Evolutionary conservation across 1,284 basidiomycete species (phyloP).

Genomic region (Ceratobasidium papillatum): DNA sequence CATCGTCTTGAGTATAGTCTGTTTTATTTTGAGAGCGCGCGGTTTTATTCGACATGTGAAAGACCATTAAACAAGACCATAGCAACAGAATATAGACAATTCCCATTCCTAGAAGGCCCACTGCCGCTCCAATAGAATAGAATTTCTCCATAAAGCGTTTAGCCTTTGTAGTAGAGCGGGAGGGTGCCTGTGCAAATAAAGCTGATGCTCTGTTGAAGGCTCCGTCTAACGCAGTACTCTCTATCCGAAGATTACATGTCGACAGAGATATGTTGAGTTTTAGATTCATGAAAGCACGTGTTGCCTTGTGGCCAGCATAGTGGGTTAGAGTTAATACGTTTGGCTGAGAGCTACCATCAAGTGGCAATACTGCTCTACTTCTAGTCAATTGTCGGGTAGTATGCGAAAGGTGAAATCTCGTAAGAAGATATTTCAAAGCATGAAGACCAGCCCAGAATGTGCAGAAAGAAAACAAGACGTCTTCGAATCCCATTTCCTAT

Average conservation of each 20-base stretch:
- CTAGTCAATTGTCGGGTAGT: slow-evolving; percentile 27
- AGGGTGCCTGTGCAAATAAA: slow-evolving; percentile 1
- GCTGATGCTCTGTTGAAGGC: slow-evolving; percentile 46
- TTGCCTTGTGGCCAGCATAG: slow-evolving; percentile 16
- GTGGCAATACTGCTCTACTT: slow-evolving; percentile 23
- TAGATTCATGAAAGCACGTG: slow-evolving; percentile 8
- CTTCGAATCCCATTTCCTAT: slow-evolving; percentile 12
- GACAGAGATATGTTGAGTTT: slow-evolving; percentile 27
- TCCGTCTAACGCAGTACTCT: slow-evolving; percentile 64
- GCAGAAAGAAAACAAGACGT: slow-evolving; percentile 21
- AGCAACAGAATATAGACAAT: slow-evolving; percentile 33
- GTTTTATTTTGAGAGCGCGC: neutral
- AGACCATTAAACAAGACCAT: slow-evolving; percentile 40
- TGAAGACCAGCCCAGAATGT: slow-evolving; percentile 35
- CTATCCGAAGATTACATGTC: slow-evolving; percentile 49
- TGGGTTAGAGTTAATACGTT: neutral
- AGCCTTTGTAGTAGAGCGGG: neutral
- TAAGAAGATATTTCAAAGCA: slow-evolving; percentile 12
- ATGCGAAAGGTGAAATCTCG: slow-evolving; percentile 1
- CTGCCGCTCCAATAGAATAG: slow-evolving; percentile 40
- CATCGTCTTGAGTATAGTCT: neutral
- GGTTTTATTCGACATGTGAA: neutral
- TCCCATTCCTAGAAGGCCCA: slow-evolving; percentile 42
- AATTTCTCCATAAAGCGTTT: slow-evolving; percentile 6
- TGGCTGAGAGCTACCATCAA: slow-evolving; percentile 13